These are phyloP conservation scores for Toxicodendron radicans DNA, from an alignment of 345 rosid genomes.

Conservation along the genomic window DNA sequence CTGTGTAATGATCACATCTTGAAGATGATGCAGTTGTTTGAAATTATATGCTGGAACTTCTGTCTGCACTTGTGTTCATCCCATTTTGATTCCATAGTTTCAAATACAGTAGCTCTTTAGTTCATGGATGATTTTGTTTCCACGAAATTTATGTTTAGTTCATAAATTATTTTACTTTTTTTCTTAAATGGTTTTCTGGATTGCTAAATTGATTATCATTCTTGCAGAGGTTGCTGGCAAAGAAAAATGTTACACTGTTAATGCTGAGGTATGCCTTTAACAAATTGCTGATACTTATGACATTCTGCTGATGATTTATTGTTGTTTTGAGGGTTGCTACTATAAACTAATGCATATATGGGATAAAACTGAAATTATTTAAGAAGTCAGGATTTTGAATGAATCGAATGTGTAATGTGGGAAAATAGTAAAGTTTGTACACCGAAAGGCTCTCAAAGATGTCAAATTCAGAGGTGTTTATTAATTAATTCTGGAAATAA, in stretches of 20 bases:
- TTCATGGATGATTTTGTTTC: not conserved
- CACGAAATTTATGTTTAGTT: too few relatives aligned
- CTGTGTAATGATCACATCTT: not conserved
- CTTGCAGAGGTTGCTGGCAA: slow-evolving; percentile 37
- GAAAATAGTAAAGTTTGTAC: too few relatives aligned
- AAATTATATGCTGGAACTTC: not conserved
- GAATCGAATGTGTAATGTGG: not conserved
- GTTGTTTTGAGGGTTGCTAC: not conserved
- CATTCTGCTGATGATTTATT: not conserved
- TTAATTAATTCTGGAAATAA: too few relatives aligned
- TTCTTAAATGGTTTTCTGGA: not conserved
- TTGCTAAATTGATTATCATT: not conserved
- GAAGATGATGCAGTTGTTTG: not conserved
- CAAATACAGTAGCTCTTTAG: not conserved
- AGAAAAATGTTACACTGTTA: slow-evolving; percentile 37
- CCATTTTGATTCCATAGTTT: not conserved
- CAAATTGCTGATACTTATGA: slow-evolving; percentile 1
- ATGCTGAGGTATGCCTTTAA: slow-evolving; percentile 39
- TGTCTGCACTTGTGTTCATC: slow-evolving; percentile 1
- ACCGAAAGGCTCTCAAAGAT: too few relatives aligned
- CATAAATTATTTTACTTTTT: not conserved
- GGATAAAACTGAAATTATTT: not conserved
- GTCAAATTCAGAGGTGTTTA: too few relatives aligned
- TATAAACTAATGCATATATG: not conserved
- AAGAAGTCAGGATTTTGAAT: not conserved